These are phyloP conservation scores for Epichloe scottii DNA, from an alignment of 2,329 filamentous ascomycete genomes.

Conservation along the genomic window DNA sequence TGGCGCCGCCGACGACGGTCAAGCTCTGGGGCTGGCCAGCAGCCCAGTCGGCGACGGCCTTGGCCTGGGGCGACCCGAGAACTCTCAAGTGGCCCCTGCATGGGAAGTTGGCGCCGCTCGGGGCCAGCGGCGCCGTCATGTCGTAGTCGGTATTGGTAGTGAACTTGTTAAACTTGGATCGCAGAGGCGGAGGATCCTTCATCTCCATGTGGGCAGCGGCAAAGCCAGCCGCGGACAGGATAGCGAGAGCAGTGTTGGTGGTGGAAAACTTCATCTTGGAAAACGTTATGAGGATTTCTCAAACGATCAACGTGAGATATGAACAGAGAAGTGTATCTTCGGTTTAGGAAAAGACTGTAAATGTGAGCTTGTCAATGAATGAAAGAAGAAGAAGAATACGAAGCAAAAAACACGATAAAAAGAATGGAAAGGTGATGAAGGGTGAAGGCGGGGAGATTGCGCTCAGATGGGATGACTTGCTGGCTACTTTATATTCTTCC, in stretches of 20 bases:
- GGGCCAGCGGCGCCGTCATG: conserved; percentile 54
- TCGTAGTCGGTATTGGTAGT: conserved; percentile 50
- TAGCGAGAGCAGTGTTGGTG: conserved; percentile 22
- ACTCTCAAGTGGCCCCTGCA: conserved; percentile 55
- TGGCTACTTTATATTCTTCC: background rate
- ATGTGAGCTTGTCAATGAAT: background rate
- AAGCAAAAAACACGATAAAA: background rate
- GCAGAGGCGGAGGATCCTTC: conserved; percentile 37
- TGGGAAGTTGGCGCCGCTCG: conserved; percentile 53
- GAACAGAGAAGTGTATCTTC: background rate
- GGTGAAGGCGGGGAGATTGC: background rate
- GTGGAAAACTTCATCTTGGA: conserved; percentile 26
- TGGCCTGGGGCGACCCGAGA: conserved; percentile 35
- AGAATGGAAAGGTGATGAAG: background rate
- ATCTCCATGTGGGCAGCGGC: conserved; percentile 46
- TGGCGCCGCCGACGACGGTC: conserved; percentile 48
- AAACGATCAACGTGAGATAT: background rate
- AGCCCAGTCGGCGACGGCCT: conserved; percentile 45
- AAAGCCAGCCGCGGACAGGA: conserved; percentile 30
- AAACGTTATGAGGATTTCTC: background rate
- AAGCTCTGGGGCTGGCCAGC: conserved; percentile 52
- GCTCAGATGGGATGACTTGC: background rate
- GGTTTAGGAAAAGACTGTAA: background rate
- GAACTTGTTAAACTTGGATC: conserved; percentile 39
- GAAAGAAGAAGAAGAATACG: too few species aligned